A percentile compares a stretch with the other conserved stretches of the same genome.
Evolutionary conservation across 768 basidiomycete species (phyloP).

Genomic region (Agrocybe pediades): DNA sequence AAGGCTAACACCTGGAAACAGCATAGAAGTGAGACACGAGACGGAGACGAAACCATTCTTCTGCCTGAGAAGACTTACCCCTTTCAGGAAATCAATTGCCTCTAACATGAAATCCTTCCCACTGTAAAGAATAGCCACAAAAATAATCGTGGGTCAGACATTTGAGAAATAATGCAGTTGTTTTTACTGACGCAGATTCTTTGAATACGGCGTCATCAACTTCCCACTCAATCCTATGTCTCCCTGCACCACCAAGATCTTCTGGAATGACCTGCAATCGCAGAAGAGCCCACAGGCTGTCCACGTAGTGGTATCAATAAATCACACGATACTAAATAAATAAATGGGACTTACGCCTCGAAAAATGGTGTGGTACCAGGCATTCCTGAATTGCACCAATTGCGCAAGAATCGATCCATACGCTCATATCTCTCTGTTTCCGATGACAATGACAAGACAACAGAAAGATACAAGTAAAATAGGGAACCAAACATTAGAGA

Average conservation of each 20-base stretch:
- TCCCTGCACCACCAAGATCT: constrained; percentile 79
- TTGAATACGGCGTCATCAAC: constrained; percentile 94
- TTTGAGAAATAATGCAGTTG: constrained; percentile 13
- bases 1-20: constrained; percentile 56
- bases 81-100: constrained; percentile 88
- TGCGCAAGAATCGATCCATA: constrained; percentile 71
- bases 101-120: constrained; percentile 95
- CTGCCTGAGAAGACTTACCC: constrained; percentile 53
- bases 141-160: constrained; percentile 18
- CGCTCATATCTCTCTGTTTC: constrained; percentile 68
- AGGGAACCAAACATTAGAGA: neutral
- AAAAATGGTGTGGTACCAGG: constrained; percentile 92
- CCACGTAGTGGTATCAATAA: constrained; percentile 10
- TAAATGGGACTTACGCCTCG: constrained; percentile 54
- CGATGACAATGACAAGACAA: neutral
- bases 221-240: constrained; percentile 80
- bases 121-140: constrained; percentile 40
- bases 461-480: neutral
- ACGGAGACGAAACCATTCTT: constrained; percentile 4
- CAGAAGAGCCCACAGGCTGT: constrained; percentile 73
- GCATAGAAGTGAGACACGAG: constrained; percentile 12
- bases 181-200: constrained; percentile 80
- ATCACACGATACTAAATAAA: constrained; percentile 2
- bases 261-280: constrained; percentile 81
- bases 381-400: constrained; percentile 86